phyloP scores from a whole-genome alignment of 2,329 filamentous ascomycete genomes.

The Diaporthe nobilis region DNA sequence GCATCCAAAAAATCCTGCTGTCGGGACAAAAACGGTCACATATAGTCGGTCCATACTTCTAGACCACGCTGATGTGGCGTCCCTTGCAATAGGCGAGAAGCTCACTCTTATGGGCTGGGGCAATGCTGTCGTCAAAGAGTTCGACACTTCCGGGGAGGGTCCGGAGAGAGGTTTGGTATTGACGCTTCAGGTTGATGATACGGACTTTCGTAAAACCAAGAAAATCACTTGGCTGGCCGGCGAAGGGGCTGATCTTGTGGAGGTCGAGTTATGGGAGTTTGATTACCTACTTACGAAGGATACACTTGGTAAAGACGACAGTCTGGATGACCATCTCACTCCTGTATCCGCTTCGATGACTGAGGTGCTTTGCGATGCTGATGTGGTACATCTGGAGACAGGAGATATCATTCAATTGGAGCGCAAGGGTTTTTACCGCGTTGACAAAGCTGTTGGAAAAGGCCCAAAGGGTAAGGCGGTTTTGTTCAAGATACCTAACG shows the following conservation, averaged over 20 bases:
- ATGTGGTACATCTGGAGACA: constrained; percentile 82
- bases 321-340: constrained; percentile 86
- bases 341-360: constrained; percentile 80
- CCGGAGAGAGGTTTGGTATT: constrained; percentile 80
- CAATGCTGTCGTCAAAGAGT: constrained; percentile 78
- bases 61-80: constrained; percentile 87
- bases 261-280: constrained; percentile 91
- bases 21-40: constrained; percentile 88
- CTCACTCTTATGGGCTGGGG: constrained; percentile 98
- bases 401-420: constrained; percentile 97
- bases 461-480: constrained; percentile 65
- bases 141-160: constrained; percentile 70
- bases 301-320: constrained; percentile 89
- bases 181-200: constrained; percentile 89
- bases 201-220: constrained; percentile 95
- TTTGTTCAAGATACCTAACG: constrained; percentile 68
- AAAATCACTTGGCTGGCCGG: constrained; percentile 95
- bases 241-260: constrained; percentile 78
- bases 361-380: constrained; percentile 83
- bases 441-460: constrained; percentile 75
- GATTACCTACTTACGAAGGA: constrained; percentile 97
- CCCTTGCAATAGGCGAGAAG: constrained; percentile 87
- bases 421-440: constrained; percentile 90
- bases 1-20: constrained; percentile 87
- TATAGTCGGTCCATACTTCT: constrained; percentile 83